phyloP scores from a whole-genome alignment of 257 asterid genomes.

The Solanum pennellii region DNA sequence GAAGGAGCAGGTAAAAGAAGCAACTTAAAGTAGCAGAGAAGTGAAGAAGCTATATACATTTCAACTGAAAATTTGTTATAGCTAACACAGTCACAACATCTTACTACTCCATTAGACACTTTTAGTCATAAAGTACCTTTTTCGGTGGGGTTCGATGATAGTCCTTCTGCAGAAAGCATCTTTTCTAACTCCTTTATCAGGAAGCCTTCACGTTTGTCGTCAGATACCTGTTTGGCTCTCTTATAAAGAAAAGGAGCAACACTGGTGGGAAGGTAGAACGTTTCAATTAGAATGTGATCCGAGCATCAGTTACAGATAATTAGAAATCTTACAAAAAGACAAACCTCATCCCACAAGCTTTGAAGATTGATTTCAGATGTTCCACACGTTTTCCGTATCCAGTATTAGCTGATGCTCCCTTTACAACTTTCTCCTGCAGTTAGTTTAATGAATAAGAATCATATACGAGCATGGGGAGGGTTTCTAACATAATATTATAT shows the following conservation, averaged over 20 bases:
- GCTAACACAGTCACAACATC: background rate
- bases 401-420: conserved; percentile 21
- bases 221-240: conserved; percentile 84
- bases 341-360: conserved; percentile 97
- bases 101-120: background rate
- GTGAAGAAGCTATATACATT: background rate
- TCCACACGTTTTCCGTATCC: conserved; percentile 72
- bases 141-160: conserved; percentile 71
- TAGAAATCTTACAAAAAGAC: background rate
- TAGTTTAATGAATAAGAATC: conserved; percentile 1
- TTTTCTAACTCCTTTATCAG: conserved; percentile 69
- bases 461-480: background rate
- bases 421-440: conserved; percentile 50
- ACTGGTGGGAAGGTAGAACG: conserved; percentile 13
- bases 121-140: conserved; percentile 42
- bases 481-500: background rate
- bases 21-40: background rate
- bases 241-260: conserved; percentile 73
- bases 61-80: background rate
- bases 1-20: background rate
- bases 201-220: conserved; percentile 60
- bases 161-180: conserved; percentile 77
- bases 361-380: conserved; percentile 72
- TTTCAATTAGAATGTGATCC: background rate
- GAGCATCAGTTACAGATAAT: background rate